phyloP scores from a whole-genome alignment of 352 stramenopile genomes.

The Phytopythium boreale region DNA sequence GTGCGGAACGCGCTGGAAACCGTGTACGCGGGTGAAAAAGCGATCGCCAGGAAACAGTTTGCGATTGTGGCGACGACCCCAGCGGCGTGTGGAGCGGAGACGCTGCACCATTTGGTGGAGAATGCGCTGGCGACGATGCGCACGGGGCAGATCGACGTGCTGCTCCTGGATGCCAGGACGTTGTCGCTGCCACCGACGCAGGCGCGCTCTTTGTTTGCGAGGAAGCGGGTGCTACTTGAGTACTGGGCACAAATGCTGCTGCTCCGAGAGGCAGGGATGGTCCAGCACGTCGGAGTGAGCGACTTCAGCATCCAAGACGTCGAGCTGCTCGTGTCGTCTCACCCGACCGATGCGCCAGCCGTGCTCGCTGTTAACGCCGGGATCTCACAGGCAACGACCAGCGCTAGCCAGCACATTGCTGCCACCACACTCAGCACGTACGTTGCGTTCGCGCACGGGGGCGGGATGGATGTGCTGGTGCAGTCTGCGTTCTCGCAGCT shows the following conservation, averaged over 20 bases:
- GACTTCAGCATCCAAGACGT: constrained; percentile 50
- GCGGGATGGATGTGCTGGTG: constrained; percentile 40
- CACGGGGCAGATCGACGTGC: constrained; percentile 32
- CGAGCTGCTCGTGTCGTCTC: constrained; percentile 47
- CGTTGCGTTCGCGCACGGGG: constrained; percentile 37
- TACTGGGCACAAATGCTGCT: constrained; percentile 43
- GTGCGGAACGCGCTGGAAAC: constrained; percentile 25
- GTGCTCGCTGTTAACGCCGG: constrained; percentile 16
- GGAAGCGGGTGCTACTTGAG: constrained; percentile 39
- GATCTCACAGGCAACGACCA: constrained; percentile 3
- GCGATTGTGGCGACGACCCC: constrained; percentile 23
- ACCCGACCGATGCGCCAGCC: constrained; percentile 19
- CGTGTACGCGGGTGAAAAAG: constrained; percentile 20
- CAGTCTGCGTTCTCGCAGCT: constrained; percentile 30
- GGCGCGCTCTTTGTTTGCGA: constrained; percentile 16
- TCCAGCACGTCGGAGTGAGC: constrained; percentile 35
- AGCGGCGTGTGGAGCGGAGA: constrained; percentile 12
- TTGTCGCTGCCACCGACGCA: constrained; percentile 5
- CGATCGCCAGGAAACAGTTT: constrained; percentile 29
- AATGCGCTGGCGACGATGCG: constrained; percentile 31
- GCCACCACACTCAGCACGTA: background rate
- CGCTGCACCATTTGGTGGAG: constrained; percentile 21
- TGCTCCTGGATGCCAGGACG: constrained; percentile 34
- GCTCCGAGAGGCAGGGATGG: constrained; percentile 33
- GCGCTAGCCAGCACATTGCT: background rate